Evolutionary conservation across 1,284 basidiomycete genomes (phyloP).

Genomic region (Ganoderma lingzhi): DNA sequence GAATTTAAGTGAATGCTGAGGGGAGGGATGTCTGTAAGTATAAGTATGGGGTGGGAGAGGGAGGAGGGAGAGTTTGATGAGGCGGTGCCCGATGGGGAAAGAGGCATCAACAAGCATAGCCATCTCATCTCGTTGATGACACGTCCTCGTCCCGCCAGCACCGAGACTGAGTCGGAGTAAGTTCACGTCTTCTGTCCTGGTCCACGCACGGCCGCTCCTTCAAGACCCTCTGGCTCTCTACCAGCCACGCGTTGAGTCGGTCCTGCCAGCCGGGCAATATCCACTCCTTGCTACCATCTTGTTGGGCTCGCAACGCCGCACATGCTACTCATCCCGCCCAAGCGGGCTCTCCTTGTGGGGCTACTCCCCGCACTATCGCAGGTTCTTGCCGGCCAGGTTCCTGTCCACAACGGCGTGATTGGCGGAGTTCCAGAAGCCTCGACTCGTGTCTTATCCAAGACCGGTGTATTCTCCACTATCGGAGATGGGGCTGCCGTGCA

Average conservation of each 20-base stretch:
- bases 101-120: slow-evolving; percentile 26
- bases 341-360: slow-evolving; percentile 15
- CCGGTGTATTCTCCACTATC: slow-evolving; percentile 25
- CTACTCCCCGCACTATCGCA: slow-evolving; percentile 24
- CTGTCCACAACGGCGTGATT: slow-evolving; percentile 52
- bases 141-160: slow-evolving; percentile 9
- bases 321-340: slow-evolving; percentile 12
- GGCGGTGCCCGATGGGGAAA: slow-evolving; percentile 14
- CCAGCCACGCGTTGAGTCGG: neutral
- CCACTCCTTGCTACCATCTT: slow-evolving; percentile 5
- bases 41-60: neutral
- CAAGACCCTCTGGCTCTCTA: slow-evolving; percentile 2
- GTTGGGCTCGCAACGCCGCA: slow-evolving; percentile 6
- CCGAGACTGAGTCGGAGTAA: slow-evolving; percentile 6
- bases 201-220: slow-evolving; percentile 4
- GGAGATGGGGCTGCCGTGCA: slow-evolving; percentile 11
- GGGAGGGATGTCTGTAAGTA: neutral
- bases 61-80: slow-evolving; percentile 17
- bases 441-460: slow-evolving; percentile 17
- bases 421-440: slow-evolving; percentile 47
- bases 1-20: neutral
- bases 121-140: slow-evolving; percentile 25
- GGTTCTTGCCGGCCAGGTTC: slow-evolving; percentile 47
- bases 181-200: slow-evolving; percentile 14
- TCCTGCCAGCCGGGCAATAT: neutral